Base-by-base conservation (phyloP, 1,139 yeast species). In the Pichia sp. region DNA sequence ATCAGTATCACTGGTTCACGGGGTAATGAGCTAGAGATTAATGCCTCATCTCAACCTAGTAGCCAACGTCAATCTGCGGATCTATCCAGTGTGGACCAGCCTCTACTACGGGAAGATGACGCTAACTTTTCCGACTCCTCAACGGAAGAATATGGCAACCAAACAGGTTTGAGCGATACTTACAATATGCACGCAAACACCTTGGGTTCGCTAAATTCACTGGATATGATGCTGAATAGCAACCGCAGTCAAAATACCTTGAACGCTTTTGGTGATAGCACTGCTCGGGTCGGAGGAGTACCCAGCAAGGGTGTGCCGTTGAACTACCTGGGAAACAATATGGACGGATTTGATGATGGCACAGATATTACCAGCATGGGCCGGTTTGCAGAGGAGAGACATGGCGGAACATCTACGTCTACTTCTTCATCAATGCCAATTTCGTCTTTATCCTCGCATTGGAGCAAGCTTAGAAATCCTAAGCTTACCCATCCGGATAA, bases 281-380 rank as follows among this genome's bases (percentile, higher is more conserved):
- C 32, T 13, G n/a, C 38, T n/a, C 40, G 40, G 11, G 31, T 16
- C 26, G 44, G 19, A 41, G 45, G 8, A 7, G 8, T n/a, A 15
- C 13, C 10, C 16, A 16, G 15, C n/a, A 23, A 45, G 3, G 48
- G 48, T 1, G 41, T 38, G 3, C 11, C 40, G 8, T 36, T 50
- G 10, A 50, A 53, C 19, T 47, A 50, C 34, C 19, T 46, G 8
- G 56, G 56, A 1, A 53, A 53, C 19, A 46, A 43, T 15, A 19
- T 47, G 7, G 45, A 43, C 30, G 41, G 36, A 4, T 36, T 49
- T 36, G 45, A 26, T n/a, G 51, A 47, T 5, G 56, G 45, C 2
- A 53, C 53, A 2, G 56, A 53, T n/a, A 53, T 53, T 2, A 53
- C 56, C 10, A 53, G 29, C 29, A 53, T 53, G 56, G 49, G 48